phyloP scores from a whole-genome alignment of 2,329 filamentous ascomycete genomes.

The Huntiella bhutanensis region DNA sequence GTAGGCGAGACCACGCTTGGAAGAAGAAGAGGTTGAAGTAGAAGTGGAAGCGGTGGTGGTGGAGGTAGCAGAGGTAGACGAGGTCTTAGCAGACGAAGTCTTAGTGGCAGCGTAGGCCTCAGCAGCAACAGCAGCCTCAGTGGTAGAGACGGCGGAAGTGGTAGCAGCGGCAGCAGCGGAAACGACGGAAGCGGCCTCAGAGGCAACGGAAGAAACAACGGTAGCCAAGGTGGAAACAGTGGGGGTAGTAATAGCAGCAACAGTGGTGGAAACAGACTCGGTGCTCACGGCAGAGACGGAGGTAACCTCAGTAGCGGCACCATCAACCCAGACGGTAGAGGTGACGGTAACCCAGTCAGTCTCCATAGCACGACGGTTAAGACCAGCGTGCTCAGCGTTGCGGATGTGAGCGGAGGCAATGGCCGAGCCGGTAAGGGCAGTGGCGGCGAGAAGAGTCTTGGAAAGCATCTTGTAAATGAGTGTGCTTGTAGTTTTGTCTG shows the following conservation, averaged over 20 bases:
- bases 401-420: constrained; percentile 24
- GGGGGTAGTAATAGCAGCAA: background rate
- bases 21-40: constrained; percentile 16
- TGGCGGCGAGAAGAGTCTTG: constrained; percentile 19
- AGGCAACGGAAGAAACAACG: constrained; percentile 1
- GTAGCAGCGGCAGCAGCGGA: constrained; percentile 10
- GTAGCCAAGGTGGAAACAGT: background rate
- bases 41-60: constrained; percentile 9
- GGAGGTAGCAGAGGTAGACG: constrained; percentile 6
- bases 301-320: constrained; percentile 15
- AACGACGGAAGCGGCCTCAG: background rate
- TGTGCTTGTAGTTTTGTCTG: background rate
- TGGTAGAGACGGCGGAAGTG: constrained; percentile 13
- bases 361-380: constrained; percentile 18
- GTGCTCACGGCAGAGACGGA: background rate
- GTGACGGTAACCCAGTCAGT: constrained; percentile 24
- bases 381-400: constrained; percentile 2
- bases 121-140: constrained; percentile 10
- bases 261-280: constrained; percentile 1
- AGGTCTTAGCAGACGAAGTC: background rate
- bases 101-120: constrained; percentile 1
- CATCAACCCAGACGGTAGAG: constrained; percentile 21
- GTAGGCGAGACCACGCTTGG: constrained; percentile 52
- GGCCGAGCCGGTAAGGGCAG: constrained; percentile 25
- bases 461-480: background rate